Conservation (phyloP, 2,329 filamentous ascomycete species). For the Sordariomycetes sp. region DNA sequence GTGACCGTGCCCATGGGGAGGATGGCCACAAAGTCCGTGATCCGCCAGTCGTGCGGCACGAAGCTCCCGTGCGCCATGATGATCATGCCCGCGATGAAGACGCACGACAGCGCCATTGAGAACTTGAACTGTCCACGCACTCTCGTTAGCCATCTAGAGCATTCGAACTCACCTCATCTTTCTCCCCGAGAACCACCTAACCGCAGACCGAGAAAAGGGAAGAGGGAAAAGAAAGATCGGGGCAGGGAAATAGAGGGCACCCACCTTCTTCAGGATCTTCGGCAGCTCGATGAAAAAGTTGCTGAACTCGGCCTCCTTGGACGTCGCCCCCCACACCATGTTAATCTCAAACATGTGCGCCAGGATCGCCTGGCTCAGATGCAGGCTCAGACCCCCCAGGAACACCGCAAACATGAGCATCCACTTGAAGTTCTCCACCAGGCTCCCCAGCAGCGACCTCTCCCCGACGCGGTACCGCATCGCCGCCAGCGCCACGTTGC, state of each 20-base stretch:
- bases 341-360: slow-evolving; percentile 78
- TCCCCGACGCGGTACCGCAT: slow-evolving; percentile 65
- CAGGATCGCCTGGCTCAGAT: slow-evolving; percentile 70
- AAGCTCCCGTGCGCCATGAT: slow-evolving; percentile 53
- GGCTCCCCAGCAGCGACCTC: slow-evolving; percentile 42
- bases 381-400: slow-evolving; percentile 69
- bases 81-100: slow-evolving; percentile 52
- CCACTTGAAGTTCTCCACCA: slow-evolving; percentile 63
- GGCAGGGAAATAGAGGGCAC: slow-evolving; percentile 28
- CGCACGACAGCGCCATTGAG: slow-evolving; percentile 50
- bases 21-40: slow-evolving; percentile 65
- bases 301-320: slow-evolving; percentile 71
- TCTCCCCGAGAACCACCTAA: background rate
- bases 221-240: slow-evolving; percentile 11
- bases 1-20: slow-evolving; percentile 65
- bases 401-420: slow-evolving; percentile 66
- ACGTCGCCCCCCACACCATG: slow-evolving; percentile 78
- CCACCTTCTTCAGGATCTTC: slow-evolving; percentile 66
- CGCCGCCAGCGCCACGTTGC: slow-evolving; percentile 60
- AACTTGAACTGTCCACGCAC: slow-evolving; percentile 51
- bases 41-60: slow-evolving; percentile 54
- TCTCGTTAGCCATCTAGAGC: background rate
- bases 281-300: slow-evolving; percentile 81
- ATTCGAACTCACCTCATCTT: background rate
- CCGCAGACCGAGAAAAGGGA: background rate